A percentile compares a stretch with the other conserved stretches of the same genome.
phyloP scores from a whole-genome alignment of 1,139 yeast genomes.

The Nadsonia commutata region DNA sequence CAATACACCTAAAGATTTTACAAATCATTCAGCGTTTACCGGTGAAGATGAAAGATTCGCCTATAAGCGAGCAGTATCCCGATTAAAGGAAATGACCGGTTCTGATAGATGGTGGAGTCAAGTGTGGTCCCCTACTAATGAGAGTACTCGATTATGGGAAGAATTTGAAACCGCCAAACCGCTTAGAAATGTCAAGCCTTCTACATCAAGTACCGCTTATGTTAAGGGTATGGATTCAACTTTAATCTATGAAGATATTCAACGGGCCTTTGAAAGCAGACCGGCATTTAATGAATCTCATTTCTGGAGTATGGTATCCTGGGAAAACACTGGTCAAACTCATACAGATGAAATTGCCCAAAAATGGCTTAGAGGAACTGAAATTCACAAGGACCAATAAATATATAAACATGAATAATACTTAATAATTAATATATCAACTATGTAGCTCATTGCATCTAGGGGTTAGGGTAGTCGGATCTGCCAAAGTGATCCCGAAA shows the following conservation, averaged over 20 bases:
- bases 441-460: too few relatives aligned
- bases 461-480: too few relatives aligned
- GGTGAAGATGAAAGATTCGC: conserved; percentile 74
- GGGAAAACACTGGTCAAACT: conserved; percentile 37
- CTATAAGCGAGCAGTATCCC: conserved; percentile 52
- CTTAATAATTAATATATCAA: too few relatives aligned
- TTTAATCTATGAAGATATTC: conserved; percentile 28
- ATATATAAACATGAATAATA: too few relatives aligned
- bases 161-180: conserved; percentile 8
- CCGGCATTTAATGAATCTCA: conserved; percentile 29
- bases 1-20: conserved; percentile 24
- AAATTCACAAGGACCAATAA: conserved; percentile 3
- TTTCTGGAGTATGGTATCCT: conserved; percentile 53
- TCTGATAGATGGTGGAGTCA: conserved; percentile 34
- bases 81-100: conserved; percentile 54
- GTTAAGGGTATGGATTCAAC: conserved; percentile 4
- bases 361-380: conserved; percentile 32
- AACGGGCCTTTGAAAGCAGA: conserved; percentile 3
- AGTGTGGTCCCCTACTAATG: conserved; percentile 44
- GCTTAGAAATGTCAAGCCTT: conserved; percentile 3
- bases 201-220: conserved; percentile 7
- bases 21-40: conserved; percentile 43
- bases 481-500: too few relatives aligned
- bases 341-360: conserved; percentile 39
- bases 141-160: conserved; percentile 51